Base-by-base conservation (phyloP, 2,329 filamentous ascomycete species). In the Coleophoma eucalyptorum region DNA sequence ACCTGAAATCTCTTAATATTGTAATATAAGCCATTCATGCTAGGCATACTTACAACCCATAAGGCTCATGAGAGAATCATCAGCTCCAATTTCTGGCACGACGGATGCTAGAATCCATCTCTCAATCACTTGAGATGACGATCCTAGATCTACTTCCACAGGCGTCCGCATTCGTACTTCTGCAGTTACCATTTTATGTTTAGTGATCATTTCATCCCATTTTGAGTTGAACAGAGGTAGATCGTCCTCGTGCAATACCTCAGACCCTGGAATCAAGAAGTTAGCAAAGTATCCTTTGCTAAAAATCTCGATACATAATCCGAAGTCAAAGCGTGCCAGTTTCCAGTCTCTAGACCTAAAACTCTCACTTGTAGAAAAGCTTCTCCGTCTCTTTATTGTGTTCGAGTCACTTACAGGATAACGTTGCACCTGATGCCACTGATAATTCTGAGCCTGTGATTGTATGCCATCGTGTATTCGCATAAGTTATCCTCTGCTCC, bases 91-190 rank as follows among this genome's bases (percentile, higher is more conserved):
- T 59, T 90, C 87, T 0, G 86, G 86, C 55, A 85, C 43, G 4
- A 48, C 58, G 81, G 79, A 90, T 0, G 85, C 86, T 49, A 81
- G 86, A 72, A 90, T 84, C 37, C 90, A 67, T 0, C 86, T 85
- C 86, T 86, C 90, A 0, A 84, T 88, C 52, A 88, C 84, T 47
- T 81, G 72, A 19, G 74, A 74, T 54, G 76, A 77, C 21, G 79
- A 78, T 48, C 80, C 80, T 32, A 79, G 75, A 47, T 76, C 72
- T 52, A 57, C 81, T 78, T 80, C 72, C 65, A 83, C 84, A 34
- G 75, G 75, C 34, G 79, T 79, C 60, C 86, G 87, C 72, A 90
- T 90, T 2, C 87, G 76, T 60, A 89, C 88, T 59, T 90, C 86
- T 48, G 83, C 76, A 4, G 83, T 87, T 40, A 88, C 79, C 2